Evolutionary conservation across 1,284 basidiomycete genomes (phyloP).

Genomic region (Schizophyllum amplum): DNA sequence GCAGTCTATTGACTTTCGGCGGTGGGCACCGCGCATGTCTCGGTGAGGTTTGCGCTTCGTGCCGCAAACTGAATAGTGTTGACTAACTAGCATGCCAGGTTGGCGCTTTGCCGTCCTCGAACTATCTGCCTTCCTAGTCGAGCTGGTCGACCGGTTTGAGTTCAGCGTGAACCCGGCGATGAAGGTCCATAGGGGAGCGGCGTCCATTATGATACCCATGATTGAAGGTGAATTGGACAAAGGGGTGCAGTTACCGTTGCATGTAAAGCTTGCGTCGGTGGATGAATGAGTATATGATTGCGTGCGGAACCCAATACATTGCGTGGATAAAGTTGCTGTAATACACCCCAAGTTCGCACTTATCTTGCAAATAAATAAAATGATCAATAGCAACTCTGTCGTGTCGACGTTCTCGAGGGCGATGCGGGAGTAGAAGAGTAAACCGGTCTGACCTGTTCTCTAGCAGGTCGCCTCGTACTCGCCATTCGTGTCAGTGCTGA

Average conservation of each 20-base stretch:
- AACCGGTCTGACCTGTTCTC: too few relatives aligned
- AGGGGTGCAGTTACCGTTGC: slow-evolving; percentile 5
- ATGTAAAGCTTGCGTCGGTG: not conserved
- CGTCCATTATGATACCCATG: slow-evolving; percentile 6
- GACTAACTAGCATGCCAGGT: too few relatives aligned
- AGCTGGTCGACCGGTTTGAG: slow-evolving; percentile 7
- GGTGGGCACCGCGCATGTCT: slow-evolving; percentile 6
- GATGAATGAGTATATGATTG: too few relatives aligned
- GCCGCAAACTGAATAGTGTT: not conserved
- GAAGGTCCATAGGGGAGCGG: slow-evolving; percentile 3
- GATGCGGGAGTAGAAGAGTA: too few relatives aligned
- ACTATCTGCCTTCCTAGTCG: slow-evolving; percentile 7
- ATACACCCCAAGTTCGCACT: too few relatives aligned
- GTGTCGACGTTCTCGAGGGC: too few relatives aligned
- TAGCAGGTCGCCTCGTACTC: not conserved
- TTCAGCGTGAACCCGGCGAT: slow-evolving; percentile 6
- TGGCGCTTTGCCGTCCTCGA: slow-evolving; percentile 4
- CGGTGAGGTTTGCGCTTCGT: not conserved
- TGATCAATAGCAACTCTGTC: too few relatives aligned
- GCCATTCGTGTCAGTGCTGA: not conserved
- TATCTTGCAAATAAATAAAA: too few relatives aligned
- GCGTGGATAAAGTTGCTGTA: too few relatives aligned
- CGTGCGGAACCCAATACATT: too few relatives aligned
- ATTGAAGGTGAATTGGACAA: slow-evolving; percentile 3
- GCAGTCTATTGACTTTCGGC: slow-evolving; percentile 27